Evolutionary conservation across 805 yeast species (phyloP), one percentile per base, ranked within the genome.

Genomic region (Wickerhamomyces rabaulensis): DNA sequence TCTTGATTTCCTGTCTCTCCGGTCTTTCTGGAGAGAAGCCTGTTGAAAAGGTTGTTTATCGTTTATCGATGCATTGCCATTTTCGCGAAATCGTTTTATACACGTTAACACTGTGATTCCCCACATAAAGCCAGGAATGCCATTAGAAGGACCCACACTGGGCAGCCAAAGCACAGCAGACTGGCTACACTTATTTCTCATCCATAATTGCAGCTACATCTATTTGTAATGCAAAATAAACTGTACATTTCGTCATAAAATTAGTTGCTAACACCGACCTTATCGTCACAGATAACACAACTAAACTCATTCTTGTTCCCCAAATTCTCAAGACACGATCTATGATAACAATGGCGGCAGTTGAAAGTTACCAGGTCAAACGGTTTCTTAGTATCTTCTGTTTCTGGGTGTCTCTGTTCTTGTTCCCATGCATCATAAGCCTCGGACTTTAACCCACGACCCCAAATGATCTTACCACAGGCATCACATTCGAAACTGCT

Each of bases 401-500:
- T 39, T 4, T 45, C 31, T 19, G 45, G 39, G 3, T 49, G 51
- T 45, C 65, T 57, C 40, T 61, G 62, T 42, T 49, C 57, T 23
- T 70, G 69, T 55, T 79, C 84, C 91, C 91, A 85, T 4, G 75
- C 68, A 39, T 72, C 70, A 44, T 76, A 76, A 36, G 75, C 70
- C 9, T 66, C 70, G 2, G 78, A 67, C 21, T 73, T 67, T 2
- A 85, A 60, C 2, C 79, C 78, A 2, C 77, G 62, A 0, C 97
- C 96, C 81, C 90, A 83, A 29, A 90, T 66, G 19, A 68, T 68
- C 51, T 80, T 80, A 1, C 88, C 91, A 63, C 97, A 91, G 0
- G 84, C 77, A 31, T 84, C 84, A 62, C 97, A 91, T 41, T 74
- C 78, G 33, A 73, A 68, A 23, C 68, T 67, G 23, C 65, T 67